Base-by-base conservation (phyloP, 2,329 filamentous ascomycete species). In the Didymella lethalis region DNA sequence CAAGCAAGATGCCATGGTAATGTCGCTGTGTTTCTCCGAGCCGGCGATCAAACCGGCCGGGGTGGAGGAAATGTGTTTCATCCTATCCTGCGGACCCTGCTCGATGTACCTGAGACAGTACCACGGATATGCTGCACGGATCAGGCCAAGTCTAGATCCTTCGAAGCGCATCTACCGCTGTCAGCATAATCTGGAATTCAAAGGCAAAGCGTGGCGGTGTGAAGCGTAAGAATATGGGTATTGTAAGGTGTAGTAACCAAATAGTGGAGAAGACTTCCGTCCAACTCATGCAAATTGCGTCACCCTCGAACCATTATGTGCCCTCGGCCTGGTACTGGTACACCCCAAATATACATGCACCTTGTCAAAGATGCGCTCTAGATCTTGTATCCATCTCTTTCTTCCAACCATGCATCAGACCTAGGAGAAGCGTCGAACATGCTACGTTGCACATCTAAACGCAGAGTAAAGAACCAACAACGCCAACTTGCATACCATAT, bases 401-500 rank as follows among this genome's bases (percentile, higher is more conserved):
- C 34, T 47, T 45, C 49, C 54, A 46, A 20, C 47, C 36, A 52
- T 51, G 48, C 53, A 45, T 48, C 28, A 26, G 49, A 49, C 45
- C 36, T 55, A 36, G 29, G 46, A 51, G 25, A 47, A 38, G 52
- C 51, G 51, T 57, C 49, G 46, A 45, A 53, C 49, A 58, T 58
- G 61, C 57, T 56, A 54, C 51, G 47, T 51, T 57, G 57, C 50
- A 43, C 57, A 47, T 51, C 34, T 47, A 43, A 55, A 43, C 50
- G 50, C 50, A 20, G 34, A 54, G 43, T 46, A 54, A 44, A 54
- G 20, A 48, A 41, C 48, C 58, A 54, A 60, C 54, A 66, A 66
- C 64, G 62, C 65, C 62, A 45, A 59, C 38, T 48, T 57, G 59
- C 61, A 61, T 61, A 64, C 62, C 64, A 52, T 32, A 28, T 57